Conservation (phyloP, 495 filamentous ascomycete genomes). For the Penicillium paradoxum region DNA sequence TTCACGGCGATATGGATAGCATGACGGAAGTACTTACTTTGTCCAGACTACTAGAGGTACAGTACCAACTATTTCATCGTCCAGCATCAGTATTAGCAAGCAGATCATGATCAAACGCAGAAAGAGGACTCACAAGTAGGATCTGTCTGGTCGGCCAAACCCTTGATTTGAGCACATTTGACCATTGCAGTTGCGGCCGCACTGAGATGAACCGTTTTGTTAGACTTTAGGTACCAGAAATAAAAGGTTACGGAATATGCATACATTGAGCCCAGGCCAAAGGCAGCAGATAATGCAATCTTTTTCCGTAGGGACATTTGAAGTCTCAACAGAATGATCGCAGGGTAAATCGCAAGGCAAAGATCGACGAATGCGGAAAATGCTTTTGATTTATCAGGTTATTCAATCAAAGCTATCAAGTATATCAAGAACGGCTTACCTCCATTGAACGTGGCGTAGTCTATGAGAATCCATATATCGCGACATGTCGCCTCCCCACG, state of each 20-base stretch:
- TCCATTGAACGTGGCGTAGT: conserved; percentile 23
- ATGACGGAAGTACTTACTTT: not conserved
- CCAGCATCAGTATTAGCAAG: not conserved
- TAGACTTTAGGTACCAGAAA: not conserved
- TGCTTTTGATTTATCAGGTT: conserved; percentile 1
- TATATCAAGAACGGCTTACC: conserved; percentile 5
- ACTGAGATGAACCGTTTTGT: conserved; percentile 1
- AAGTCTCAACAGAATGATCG: conserved; percentile 27
- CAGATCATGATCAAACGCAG: not conserved
- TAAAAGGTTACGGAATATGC: not conserved
- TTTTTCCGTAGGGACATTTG: conserved; percentile 35
- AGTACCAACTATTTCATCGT: not conserved
- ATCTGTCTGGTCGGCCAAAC: conserved; percentile 15
- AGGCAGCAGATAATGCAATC: conserved; percentile 26
- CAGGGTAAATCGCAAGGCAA: conserved; percentile 31
- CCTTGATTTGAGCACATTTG: conserved; percentile 21
- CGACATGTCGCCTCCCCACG: conserved; percentile 13
- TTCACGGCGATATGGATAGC: not conserved
- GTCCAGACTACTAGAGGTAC: conserved; percentile 3
- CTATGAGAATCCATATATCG: conserved; percentile 16
- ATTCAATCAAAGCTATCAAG: not conserved
- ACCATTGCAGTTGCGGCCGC: conserved; percentile 18
- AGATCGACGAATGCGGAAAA: conserved; percentile 26
- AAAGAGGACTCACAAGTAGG: conserved; percentile 15
- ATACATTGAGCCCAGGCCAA: conserved; percentile 17